Conservation (phyloP, 2,329 filamentous ascomycete genomes). For the Nakataea oryzae region DNA sequence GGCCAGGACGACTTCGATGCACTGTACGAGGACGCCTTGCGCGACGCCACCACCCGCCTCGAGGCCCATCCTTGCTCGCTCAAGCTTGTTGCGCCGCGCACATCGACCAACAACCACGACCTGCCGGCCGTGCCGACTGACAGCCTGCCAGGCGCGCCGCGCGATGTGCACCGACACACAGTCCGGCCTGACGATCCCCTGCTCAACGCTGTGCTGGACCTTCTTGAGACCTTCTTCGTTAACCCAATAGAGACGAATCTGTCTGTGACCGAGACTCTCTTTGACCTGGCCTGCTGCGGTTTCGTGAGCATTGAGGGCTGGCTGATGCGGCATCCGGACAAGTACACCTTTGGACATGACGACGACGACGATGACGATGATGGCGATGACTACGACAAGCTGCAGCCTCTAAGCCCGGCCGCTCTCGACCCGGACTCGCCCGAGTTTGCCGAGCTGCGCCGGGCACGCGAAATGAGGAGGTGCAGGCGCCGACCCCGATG, state of each 20-base stretch:
- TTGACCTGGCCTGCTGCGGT: slow-evolving; percentile 75
- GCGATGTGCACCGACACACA: slow-evolving; percentile 50
- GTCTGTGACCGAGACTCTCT: slow-evolving; percentile 71
- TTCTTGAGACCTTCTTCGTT: slow-evolving; percentile 72
- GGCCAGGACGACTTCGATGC: slow-evolving; percentile 62
- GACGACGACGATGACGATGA: slow-evolving; percentile 18
- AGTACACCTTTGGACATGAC: slow-evolving; percentile 45
- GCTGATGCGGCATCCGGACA: slow-evolving; percentile 65
- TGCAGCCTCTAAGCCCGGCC: slow-evolving; percentile 29
- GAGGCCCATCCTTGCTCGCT: slow-evolving; percentile 67
- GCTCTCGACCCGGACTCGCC: slow-evolving; percentile 27
- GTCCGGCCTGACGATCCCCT: slow-evolving; percentile 53
- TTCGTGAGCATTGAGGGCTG: slow-evolving; percentile 84
- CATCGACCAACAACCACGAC: slow-evolving; percentile 44
- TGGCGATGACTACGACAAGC: slow-evolving; percentile 26
- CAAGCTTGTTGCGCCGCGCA: slow-evolving; percentile 52
- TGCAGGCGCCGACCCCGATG: slow-evolving; percentile 45
- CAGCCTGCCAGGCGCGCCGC: slow-evolving; percentile 48
- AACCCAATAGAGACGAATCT: slow-evolving; percentile 91
- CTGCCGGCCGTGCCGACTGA: slow-evolving; percentile 39
- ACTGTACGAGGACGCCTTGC: slow-evolving; percentile 60
- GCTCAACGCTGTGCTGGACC: slow-evolving; percentile 51
- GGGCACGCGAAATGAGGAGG: slow-evolving; percentile 34
- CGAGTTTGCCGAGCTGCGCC: slow-evolving; percentile 28
- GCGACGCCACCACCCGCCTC: slow-evolving; percentile 58